phyloP scores from a whole-genome alignment of 805 yeast genomes.

The Metschnikowia bowlesiae region DNA sequence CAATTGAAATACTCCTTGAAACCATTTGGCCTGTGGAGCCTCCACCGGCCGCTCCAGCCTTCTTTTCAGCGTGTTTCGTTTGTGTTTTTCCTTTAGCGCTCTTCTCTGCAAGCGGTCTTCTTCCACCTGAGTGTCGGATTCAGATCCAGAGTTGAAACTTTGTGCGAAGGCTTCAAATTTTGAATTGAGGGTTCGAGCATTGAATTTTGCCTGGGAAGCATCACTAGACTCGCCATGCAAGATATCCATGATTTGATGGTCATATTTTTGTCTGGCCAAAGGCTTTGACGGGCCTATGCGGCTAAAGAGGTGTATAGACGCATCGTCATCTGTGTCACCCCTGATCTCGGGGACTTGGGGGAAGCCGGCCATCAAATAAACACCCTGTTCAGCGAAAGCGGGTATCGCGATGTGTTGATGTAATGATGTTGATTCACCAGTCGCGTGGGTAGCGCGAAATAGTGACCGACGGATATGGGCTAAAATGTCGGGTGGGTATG shows the following conservation, averaged over 20 bases:
- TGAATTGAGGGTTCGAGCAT: conserved; percentile 12
- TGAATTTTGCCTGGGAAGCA: conserved; percentile 4
- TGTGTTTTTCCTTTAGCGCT: neutral
- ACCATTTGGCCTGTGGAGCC: neutral
- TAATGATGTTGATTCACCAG: neutral
- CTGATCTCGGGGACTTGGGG: conserved; percentile 34
- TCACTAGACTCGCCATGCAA: conserved; percentile 2
- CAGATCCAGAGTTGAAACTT: conserved; percentile 5
- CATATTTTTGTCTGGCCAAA: conserved; percentile 16
- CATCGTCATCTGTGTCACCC: conserved; percentile 41
- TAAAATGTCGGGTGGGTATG: no score
- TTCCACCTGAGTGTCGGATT: conserved; percentile 11
- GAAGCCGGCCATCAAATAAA: conserved; percentile 19
- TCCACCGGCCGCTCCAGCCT: neutral
- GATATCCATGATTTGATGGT: conserved; percentile 11
- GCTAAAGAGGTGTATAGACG: conserved; percentile 36
- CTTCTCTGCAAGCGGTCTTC: conserved; percentile 3
- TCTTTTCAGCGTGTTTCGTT: neutral
- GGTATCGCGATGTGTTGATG: neutral
- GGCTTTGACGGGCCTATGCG: conserved; percentile 38
- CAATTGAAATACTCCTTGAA: neutral
- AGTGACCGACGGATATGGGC: neutral
- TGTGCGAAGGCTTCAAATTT: conserved; percentile 17
- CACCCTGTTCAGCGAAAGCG: neutral
- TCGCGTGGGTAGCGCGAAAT: conserved; percentile 1